Conservation (phyloP, 768 basidiomycete genomes). For the Phlegmacium glaucopus region DNA sequence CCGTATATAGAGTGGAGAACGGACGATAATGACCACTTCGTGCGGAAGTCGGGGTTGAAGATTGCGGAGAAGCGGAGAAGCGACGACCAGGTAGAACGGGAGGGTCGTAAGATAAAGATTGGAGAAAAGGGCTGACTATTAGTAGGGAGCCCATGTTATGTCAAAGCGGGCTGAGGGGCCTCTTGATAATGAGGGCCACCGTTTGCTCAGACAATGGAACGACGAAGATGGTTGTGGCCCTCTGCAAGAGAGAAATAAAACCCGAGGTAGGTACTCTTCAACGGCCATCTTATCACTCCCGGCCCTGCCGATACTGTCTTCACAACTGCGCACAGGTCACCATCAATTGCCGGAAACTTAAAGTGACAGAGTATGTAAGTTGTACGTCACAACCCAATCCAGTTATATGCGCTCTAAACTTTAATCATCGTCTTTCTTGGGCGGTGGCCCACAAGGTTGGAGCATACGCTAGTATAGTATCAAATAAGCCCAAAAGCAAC, state of each 20-base stretch:
- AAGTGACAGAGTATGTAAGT: neutral
- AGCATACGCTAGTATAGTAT: conserved; percentile 76
- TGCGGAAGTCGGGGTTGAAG: conserved; percentile 11
- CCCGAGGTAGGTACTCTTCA: too few species aligned
- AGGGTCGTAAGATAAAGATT: conserved; percentile 3
- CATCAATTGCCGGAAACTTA: too few species aligned
- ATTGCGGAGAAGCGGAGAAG: conserved; percentile 3
- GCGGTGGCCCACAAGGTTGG: conserved; percentile 91
- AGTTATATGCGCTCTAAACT: neutral
- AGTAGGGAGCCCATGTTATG: conserved; percentile 9
- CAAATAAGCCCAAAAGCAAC: conserved; percentile 3
- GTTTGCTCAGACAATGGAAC: conserved; percentile 1
- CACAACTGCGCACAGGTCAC: too few species aligned
- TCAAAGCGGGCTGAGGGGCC: conserved; percentile 12
- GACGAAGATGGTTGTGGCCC: too few species aligned
- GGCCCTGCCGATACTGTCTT: too few species aligned
- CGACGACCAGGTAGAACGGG: conserved; percentile 1
- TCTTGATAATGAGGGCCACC: conserved; percentile 11
- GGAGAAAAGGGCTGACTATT: conserved; percentile 9
- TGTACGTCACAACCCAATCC: too few species aligned
- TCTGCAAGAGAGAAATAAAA: too few species aligned
- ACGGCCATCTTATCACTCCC: too few species aligned
- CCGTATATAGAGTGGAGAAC: conserved; percentile 31
- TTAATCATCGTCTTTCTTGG: conserved; percentile 82
- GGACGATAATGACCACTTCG: conserved; percentile 36